phyloP scores from a whole-genome alignment of 169 alveolate species.

The Eimeria acervulina region DNA sequence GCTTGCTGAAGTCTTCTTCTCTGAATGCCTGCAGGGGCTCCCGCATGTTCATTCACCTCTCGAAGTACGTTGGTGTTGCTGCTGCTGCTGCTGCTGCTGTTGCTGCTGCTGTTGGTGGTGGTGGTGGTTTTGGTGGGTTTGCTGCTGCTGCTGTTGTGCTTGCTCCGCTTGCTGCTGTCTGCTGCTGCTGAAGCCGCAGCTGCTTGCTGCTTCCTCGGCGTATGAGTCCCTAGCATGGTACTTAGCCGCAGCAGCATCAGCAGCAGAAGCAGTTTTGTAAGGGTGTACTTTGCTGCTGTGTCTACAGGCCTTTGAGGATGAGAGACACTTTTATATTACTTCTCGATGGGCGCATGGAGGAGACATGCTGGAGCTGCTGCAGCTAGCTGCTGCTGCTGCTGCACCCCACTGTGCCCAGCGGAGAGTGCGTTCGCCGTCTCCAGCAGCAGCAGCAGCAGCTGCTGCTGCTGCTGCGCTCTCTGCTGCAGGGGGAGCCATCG shows the following conservation, averaged over 20 bases:
- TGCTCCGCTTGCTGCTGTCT: not conserved
- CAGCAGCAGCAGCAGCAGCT: constrained; percentile 68
- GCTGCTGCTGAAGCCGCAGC: not conserved
- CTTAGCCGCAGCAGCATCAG: constrained; percentile 10
- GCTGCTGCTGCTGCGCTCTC: constrained; percentile 68
- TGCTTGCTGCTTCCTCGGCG: not conserved
- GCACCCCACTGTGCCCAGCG: not conserved
- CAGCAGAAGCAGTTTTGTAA: constrained; percentile 61
- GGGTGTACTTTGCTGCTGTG: constrained; percentile 72
- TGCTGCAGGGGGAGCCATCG: constrained; percentile 60
- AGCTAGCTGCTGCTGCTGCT: constrained; percentile 49
- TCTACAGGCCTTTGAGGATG: constrained; percentile 83
- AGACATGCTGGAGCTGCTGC: constrained; percentile 83
- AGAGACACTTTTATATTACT: constrained; percentile 71
- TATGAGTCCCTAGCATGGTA: not conserved
- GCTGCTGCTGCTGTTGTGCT: not conserved
- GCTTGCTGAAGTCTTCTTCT: constrained; percentile 86
- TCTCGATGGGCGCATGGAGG: constrained; percentile 85
- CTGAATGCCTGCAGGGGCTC: constrained; percentile 37
- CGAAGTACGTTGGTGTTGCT: constrained; percentile 36
- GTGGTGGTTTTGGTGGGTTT: not conserved
- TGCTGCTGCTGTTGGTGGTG: constrained; percentile 14
- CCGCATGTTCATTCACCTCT: constrained; percentile 1
- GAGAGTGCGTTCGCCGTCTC: constrained; percentile 28
- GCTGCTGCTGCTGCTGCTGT: constrained; percentile 8